These are phyloP conservation scores for Viridothelium virens DNA, from an alignment of 495 filamentous ascomycete species.

Conservation along the genomic window DNA sequence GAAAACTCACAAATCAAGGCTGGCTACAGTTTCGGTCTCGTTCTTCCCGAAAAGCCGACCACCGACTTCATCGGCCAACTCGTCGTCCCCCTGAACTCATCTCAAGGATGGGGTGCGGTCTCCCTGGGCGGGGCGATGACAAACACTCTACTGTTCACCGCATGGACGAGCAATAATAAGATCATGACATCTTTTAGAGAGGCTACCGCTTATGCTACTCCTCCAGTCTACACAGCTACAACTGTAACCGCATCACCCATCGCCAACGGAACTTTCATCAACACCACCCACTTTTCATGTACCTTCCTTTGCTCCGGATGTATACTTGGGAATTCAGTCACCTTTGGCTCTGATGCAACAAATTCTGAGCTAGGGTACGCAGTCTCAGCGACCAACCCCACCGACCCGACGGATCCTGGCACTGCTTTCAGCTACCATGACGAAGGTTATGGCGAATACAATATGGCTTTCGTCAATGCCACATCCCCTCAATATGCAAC, in stretches of 20 bases:
- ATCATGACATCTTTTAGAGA: slow-evolving; percentile 34
- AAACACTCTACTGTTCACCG: slow-evolving; percentile 33
- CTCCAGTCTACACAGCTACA: slow-evolving; percentile 17
- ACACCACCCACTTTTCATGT: slow-evolving; percentile 35
- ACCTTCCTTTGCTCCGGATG: slow-evolving; percentile 38
- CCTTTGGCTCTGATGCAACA: slow-evolving; percentile 18
- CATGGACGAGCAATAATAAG: slow-evolving; percentile 35
- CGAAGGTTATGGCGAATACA: background rate
- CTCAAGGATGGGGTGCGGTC: slow-evolving; percentile 32
- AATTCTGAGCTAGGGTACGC: slow-evolving; percentile 32
- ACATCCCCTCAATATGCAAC: background rate
- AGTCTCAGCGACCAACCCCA: slow-evolving; percentile 23
- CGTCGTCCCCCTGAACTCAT: slow-evolving; percentile 22
- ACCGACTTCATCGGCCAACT: slow-evolving; percentile 39
- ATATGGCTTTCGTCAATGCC: background rate
- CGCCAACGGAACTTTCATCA: slow-evolving; percentile 33
- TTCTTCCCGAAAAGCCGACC: slow-evolving; percentile 31
- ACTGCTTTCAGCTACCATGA: background rate
- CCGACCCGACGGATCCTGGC: background rate
- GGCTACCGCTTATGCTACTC: slow-evolving; percentile 29
- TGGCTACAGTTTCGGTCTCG: slow-evolving; percentile 36
- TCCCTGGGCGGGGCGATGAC: slow-evolving; percentile 35
- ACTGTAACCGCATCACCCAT: slow-evolving; percentile 30
- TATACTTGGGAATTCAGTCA: slow-evolving; percentile 24
- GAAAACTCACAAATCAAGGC: slow-evolving; percentile 14